A percentile compares a stretch with the other conserved stretches of the same genome.
Evolutionary conservation across 2,329 filamentous ascomycete genomes (phyloP).

Genomic region (Aspergillus ochraceus): DNA sequence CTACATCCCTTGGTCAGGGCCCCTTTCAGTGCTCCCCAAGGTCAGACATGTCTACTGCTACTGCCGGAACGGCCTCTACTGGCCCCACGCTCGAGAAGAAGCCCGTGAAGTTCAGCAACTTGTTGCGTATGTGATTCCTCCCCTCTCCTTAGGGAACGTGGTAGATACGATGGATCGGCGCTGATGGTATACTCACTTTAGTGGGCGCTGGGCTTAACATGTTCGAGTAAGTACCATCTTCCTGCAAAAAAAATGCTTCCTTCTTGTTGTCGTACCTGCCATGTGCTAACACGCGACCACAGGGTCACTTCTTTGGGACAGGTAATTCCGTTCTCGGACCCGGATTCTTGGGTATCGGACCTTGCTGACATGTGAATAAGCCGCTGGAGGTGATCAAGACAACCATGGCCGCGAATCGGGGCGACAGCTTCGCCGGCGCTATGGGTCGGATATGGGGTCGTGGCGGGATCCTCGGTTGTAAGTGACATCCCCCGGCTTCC

Average conservation of each 20-base stretch:
- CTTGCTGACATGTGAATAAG: slow-evolving; percentile 45
- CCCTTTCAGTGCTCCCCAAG: slow-evolving; percentile 60
- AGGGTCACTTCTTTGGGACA: slow-evolving; percentile 69
- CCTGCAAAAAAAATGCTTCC: not conserved
- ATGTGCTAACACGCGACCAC: slow-evolving; percentile 19
- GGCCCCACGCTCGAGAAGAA: slow-evolving; percentile 85
- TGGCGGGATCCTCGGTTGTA: slow-evolving; percentile 92
- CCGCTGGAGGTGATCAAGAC: slow-evolving; percentile 99
- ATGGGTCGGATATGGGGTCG: slow-evolving; percentile 88
- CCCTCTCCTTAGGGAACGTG: not conserved
- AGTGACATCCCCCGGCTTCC: slow-evolving; percentile 41
- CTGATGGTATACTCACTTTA: slow-evolving; percentile 29
- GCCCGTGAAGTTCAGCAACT: slow-evolving; percentile 99
- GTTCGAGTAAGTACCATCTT: slow-evolving; percentile 69
- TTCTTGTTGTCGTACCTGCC: not conserved
- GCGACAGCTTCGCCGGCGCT: slow-evolving; percentile 79
- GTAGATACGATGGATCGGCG: slow-evolving; percentile 18
- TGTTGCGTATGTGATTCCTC: slow-evolving; percentile 63
- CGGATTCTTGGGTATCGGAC: not conserved
- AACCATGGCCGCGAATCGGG: slow-evolving; percentile 96
- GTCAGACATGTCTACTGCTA: slow-evolving; percentile 54
- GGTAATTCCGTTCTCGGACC: slow-evolving; percentile 38
- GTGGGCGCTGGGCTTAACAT: slow-evolving; percentile 91
- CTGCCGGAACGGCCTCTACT: slow-evolving; percentile 51
- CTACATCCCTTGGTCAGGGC: slow-evolving; percentile 98